These are phyloP conservation scores for Cadophora malorum DNA, from an alignment of 2,329 filamentous ascomycete species.

Conservation along the genomic window DNA sequence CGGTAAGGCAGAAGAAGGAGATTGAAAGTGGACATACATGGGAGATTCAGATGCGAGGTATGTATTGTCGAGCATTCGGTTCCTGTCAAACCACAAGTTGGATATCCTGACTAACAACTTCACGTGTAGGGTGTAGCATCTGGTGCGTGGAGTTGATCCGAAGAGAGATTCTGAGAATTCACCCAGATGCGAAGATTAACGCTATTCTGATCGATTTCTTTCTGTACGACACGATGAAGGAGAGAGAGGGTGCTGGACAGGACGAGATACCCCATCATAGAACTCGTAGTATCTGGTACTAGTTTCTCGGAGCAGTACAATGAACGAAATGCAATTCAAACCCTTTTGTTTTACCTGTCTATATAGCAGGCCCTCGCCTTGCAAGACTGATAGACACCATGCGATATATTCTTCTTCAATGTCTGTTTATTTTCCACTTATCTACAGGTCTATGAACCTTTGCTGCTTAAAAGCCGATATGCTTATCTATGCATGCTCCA, in stretches of 20 bases:
- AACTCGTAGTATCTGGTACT: slow-evolving; percentile 96
- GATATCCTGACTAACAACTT: slow-evolving; percentile 5
- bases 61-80: slow-evolving; percentile 32
- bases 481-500: slow-evolving; percentile 6
- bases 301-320: slow-evolving; percentile 7
- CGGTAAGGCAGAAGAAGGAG: slow-evolving; percentile 67
- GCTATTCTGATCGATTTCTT: slow-evolving; percentile 97
- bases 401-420: not conserved
- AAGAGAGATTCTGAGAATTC: slow-evolving; percentile 75
- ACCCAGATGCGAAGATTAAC: slow-evolving; percentile 78
- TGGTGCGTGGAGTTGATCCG: slow-evolving; percentile 93
- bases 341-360: not conserved
- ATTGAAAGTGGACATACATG: slow-evolving; percentile 76
- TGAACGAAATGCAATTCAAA: too few species aligned
- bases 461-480: not conserved
- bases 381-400: not conserved
- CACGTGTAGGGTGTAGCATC: slow-evolving; percentile 78
- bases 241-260: slow-evolving; percentile 68
- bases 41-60: slow-evolving; percentile 87
- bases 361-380: not conserved
- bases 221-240: slow-evolving; percentile 93
- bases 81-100: not conserved
- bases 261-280: slow-evolving; percentile 81
- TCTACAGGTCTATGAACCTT: not conserved
- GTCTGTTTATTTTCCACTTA: not conserved